phyloP scores from a whole-genome alignment of 2,329 filamentous ascomycete species.

The Furcasterigmium furcatum region DNA sequence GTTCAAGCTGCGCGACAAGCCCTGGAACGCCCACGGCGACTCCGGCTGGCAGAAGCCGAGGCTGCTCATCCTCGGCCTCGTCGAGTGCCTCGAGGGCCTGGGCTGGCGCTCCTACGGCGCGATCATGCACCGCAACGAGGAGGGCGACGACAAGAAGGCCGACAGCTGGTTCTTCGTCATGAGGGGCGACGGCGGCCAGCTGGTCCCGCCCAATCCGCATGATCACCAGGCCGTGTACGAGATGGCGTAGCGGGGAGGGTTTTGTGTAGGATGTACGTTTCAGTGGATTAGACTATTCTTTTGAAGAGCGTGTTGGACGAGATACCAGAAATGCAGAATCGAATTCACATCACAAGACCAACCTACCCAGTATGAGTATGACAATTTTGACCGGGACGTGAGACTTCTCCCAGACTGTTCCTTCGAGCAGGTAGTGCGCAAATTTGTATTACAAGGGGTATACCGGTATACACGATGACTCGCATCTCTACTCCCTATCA shows the following conservation, averaged over 20 bases:
- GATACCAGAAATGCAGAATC: too few species aligned
- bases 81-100: constrained; percentile 13
- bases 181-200: neutral
- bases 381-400: too few species aligned
- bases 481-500: neutral
- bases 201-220: too few species aligned
- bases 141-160: constrained; percentile 12
- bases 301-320: too few species aligned
- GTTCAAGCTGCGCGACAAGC: constrained; percentile 14
- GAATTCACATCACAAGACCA: too few species aligned
- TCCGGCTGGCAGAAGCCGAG: constrained; percentile 8
- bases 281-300: too few species aligned
- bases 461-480: neutral
- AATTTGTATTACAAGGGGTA: neutral
- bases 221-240: too few species aligned
- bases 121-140: constrained; percentile 11
- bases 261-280: too few species aligned
- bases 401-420: too few species aligned
- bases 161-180: constrained; percentile 17
- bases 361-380: too few species aligned
- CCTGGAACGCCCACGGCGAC: constrained; percentile 12
- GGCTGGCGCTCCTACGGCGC: constrained; percentile 14
- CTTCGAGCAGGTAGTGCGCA: too few species aligned
- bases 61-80: constrained; percentile 12
- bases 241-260: too few species aligned